Percentiles rank a stretch among this genome's conserved stretches.
These are phyloP conservation scores for Acaromyces ingoldii DNA, from an alignment of 1,284 basidiomycete species.

Conservation along the genomic window DNA sequence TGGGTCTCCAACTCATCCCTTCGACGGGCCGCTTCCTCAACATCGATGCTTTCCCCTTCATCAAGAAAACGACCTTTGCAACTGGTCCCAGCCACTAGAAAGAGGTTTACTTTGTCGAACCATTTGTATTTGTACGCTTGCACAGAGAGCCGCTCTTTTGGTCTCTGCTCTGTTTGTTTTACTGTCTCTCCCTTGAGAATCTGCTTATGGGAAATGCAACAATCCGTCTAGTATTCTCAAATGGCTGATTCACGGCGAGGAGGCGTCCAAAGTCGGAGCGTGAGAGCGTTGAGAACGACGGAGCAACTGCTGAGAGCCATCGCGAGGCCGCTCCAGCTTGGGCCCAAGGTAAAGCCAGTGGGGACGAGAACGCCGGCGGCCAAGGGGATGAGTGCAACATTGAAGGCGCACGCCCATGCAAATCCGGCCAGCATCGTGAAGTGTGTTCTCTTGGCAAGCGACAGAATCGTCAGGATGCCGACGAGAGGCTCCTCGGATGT, in stretches of 20 bases:
- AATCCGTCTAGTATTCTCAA: too few species aligned
- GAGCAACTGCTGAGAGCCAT: constrained; percentile 28
- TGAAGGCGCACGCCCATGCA: constrained; percentile 27
- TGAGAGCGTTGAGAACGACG: constrained; percentile 24
- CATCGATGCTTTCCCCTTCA: background rate
- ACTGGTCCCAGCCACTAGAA: background rate
- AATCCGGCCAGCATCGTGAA: constrained; percentile 23
- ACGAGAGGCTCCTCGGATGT: constrained; percentile 16
- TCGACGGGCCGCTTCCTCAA: background rate
- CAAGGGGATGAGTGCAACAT: constrained; percentile 18
- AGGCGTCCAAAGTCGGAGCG: constrained; percentile 18
- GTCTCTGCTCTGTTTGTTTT: too few species aligned
- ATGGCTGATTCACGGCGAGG: too few species aligned
- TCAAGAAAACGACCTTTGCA: background rate
- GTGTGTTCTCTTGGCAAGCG: constrained; percentile 14
- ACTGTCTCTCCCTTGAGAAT: too few species aligned
- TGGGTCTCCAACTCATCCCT: background rate
- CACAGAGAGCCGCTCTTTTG: too few species aligned
- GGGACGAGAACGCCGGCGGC: constrained; percentile 17
- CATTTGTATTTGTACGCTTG: too few species aligned
- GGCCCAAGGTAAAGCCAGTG: constrained; percentile 14
- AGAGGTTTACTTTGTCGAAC: too few species aligned
- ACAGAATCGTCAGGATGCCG: constrained; percentile 14
- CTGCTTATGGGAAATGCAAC: too few species aligned
- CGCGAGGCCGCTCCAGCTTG: constrained; percentile 18